These are phyloP conservation scores for Posidonia oceanica DNA, from an alignment of 116 monocot species.

Conservation along the genomic window DNA sequence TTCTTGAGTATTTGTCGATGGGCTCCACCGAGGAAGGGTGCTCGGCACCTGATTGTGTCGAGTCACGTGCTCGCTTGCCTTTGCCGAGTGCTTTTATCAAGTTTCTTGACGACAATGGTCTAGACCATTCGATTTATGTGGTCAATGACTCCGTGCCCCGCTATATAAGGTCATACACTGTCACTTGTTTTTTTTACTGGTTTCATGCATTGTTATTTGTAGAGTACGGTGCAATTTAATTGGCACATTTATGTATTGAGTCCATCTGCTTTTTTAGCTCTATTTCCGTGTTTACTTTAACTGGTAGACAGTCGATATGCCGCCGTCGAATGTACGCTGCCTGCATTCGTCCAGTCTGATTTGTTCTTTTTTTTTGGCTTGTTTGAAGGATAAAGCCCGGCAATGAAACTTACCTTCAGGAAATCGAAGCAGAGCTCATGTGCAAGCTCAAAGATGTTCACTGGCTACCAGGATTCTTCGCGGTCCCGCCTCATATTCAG, in stretches of 20 bases:
- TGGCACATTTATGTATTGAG: background rate
- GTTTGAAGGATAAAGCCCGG: slow-evolving; percentile 64
- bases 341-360: background rate
- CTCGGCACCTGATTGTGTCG: background rate
- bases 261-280: no score
- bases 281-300: background rate
- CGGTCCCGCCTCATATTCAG: slow-evolving; percentile 56
- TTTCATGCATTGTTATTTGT: background rate
- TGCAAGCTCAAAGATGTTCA: slow-evolving; percentile 41
- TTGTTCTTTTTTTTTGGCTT: background rate
- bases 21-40: no score
- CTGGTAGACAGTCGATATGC: background rate
- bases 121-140: slow-evolving; percentile 60
- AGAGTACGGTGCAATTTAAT: background rate
- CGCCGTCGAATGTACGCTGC: background rate
- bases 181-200: background rate
- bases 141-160: slow-evolving; percentile 35
- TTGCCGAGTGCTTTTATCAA: slow-evolving; percentile 50
- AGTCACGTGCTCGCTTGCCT: slow-evolving; percentile 6
- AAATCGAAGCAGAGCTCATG: slow-evolving; percentile 61
- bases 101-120: slow-evolving; percentile 53
- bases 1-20: no score
- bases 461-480: slow-evolving; percentile 72
- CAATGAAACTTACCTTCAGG: slow-evolving; percentile 26
- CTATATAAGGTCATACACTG: slow-evolving; percentile 52